These are phyloP conservation scores for Pontederia paniculata DNA, from an alignment of 176 grass and related monocot species.

Conservation along the genomic window DNA sequence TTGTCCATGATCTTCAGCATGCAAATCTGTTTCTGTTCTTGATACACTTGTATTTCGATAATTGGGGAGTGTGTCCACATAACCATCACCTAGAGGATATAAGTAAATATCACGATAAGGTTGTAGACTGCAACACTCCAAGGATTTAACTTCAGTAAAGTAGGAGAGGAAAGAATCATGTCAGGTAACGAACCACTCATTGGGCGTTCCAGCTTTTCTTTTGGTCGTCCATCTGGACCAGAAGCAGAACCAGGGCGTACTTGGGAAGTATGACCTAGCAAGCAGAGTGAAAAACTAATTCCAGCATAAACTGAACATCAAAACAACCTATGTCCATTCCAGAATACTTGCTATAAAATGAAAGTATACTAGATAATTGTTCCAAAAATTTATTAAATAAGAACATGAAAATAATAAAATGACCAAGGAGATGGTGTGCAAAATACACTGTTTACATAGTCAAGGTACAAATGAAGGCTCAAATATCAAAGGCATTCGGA, in stretches of 20 bases:
- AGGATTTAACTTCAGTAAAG: too few species aligned
- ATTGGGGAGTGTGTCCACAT: constrained; percentile 17
- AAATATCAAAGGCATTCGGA: too few species aligned
- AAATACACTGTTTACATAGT: too few species aligned
- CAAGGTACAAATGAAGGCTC: too few species aligned
- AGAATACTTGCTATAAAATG: too few species aligned
- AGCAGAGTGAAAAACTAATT: constrained; percentile 10
- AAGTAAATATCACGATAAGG: not conserved
- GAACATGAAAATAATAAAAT: too few species aligned
- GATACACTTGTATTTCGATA: constrained; percentile 37
- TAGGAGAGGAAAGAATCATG: not conserved
- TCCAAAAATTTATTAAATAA: too few species aligned
- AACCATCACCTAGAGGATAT: constrained; percentile 34
- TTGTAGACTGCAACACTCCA: not conserved
- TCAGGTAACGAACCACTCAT: constrained; percentile 36
- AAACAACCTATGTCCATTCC: too few species aligned
- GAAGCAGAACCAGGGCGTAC: constrained; percentile 48
- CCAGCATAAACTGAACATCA: too few species aligned
- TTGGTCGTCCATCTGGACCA: constrained; percentile 37
- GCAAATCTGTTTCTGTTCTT: constrained; percentile 34
- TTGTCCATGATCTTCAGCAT: constrained; percentile 26
- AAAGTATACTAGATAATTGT: too few species aligned
- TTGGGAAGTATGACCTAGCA: constrained; percentile 65
- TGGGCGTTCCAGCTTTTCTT: constrained; percentile 38
- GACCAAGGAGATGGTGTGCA: too few species aligned